Base-by-base conservation (phyloP, 1,139 yeast genomes). In the Casaregolazyma lundiana region DNA sequence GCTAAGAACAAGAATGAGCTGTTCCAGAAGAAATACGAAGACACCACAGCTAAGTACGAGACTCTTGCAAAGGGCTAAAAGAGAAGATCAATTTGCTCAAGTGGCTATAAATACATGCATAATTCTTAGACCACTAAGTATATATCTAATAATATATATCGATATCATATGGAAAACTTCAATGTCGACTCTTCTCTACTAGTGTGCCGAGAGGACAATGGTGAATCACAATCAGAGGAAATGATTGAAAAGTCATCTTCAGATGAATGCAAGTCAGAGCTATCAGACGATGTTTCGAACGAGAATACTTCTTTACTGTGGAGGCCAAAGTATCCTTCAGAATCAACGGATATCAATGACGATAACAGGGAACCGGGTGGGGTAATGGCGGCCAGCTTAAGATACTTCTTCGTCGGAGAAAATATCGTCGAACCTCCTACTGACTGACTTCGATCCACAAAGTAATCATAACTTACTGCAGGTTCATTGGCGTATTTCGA, bases 21-120 rank as follows among this genome's bases (percentile, higher is more conserved):
- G 54, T 77, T 79, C 50, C 66, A 72, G 48, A 68, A 68, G 46
- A 57, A 65, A 20, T 77, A 77, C 53, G 74, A 74, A 50, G 73
- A 72, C 51, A 78, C 83, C n/a, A 72, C 80, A 34, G 86, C 88
- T 0, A 76, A 76, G 35, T 82, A 82, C 61, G 86, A 81, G 57
- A 68, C 75, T 0, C 50, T 68, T 42, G 65, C 75, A 1, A 66
- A 68, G 50, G 54, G 34, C 15, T 38, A 24, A 34, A 24, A 35
- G 43, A 30, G 29, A 19, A n/a, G n/a, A n/a, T n/a, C n/a, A n/a
- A n/a, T n/a, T n/a, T n/a, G n/a, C n/a, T 13, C 22, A 19, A 35
- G 39, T 9, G 40, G 36, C 17, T 17, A 35, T 22, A 24, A 38
- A 16, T n/a, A 22, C 13, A 32, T 38, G n/a, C 35, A 18, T 44